These are phyloP conservation scores for Parietaria judaica DNA, from an alignment of 306 rosid genomes.

Conservation along the genomic window DNA sequence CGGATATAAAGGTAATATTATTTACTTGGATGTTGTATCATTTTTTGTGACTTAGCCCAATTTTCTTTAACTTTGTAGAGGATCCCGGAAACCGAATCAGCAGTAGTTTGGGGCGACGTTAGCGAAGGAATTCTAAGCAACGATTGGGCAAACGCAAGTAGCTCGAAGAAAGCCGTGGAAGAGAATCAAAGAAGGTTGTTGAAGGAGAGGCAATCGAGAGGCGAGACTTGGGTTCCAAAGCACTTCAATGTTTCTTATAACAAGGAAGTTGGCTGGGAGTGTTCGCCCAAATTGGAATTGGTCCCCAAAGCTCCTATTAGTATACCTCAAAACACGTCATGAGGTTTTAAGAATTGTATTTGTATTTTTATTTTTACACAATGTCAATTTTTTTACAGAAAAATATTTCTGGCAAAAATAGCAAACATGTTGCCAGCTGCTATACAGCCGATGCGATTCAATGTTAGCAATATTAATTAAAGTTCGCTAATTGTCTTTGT, in stretches of 20 bases:
- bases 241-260: slow-evolving; percentile 50
- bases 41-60: not conserved
- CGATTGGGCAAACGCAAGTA: slow-evolving; percentile 80
- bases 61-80: slow-evolving; percentile 20
- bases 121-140: slow-evolving; percentile 51
- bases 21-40: no score
- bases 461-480: no score
- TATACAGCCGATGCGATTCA: no score
- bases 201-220: slow-evolving; percentile 46
- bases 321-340: slow-evolving; percentile 9
- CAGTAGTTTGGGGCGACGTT: slow-evolving; percentile 57
- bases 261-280: slow-evolving; percentile 74
- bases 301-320: slow-evolving; percentile 61
- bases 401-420: no score
- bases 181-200: slow-evolving; percentile 54
- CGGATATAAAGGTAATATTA: slow-evolving; percentile 38
- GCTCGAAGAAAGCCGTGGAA: slow-evolving; percentile 58
- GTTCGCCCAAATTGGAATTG: slow-evolving; percentile 44
- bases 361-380: no score
- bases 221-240: slow-evolving; percentile 64
- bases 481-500: no score
- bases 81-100: slow-evolving; percentile 69
- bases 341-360: no score
- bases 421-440: no score
- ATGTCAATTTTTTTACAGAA: no score